These are phyloP conservation scores for Mucor circinelloides DNA, from an alignment of 371 early-diverging fungal genomes.

Conservation along the genomic window DNA sequence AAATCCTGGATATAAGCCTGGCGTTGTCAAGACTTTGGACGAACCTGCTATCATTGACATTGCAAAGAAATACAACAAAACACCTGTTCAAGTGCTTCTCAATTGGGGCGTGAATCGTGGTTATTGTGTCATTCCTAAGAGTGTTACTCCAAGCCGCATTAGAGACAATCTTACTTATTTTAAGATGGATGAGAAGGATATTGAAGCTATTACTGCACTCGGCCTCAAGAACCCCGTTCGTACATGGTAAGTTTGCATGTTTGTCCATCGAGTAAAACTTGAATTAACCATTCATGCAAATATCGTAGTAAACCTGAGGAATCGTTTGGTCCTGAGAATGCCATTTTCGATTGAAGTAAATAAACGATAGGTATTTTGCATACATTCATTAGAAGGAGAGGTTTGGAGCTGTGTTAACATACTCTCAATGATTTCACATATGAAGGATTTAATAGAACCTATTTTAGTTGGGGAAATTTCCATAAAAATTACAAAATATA, in stretches of 20 bases:
- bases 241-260: slow-evolving; percentile 21
- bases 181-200: slow-evolving; percentile 35
- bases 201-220: slow-evolving; percentile 35
- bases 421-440: too few species aligned
- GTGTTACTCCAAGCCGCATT: slow-evolving; percentile 49
- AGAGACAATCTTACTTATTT: slow-evolving; percentile 43
- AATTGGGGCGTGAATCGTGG: slow-evolving; percentile 80
- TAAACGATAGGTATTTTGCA: neutral
- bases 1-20: slow-evolving; percentile 34
- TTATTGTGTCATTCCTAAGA: slow-evolving; percentile 64
- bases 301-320: slow-evolving; percentile 7
- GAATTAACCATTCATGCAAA: too few species aligned
- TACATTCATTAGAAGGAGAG: too few species aligned
- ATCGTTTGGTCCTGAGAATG: slow-evolving; percentile 5
- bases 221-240: slow-evolving; percentile 28
- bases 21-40: slow-evolving; percentile 19
- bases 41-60: slow-evolving; percentile 45
- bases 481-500: too few species aligned
- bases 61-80: slow-evolving; percentile 70
- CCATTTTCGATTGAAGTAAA: slow-evolving; percentile 1
- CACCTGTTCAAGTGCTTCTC: slow-evolving; percentile 73
- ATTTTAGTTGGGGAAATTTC: too few species aligned
- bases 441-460: too few species aligned
- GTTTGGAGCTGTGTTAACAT: too few species aligned
- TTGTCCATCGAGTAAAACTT: too few species aligned